A percentile compares a stretch with the other conserved stretches of the same genome.
Conservation (phyloP, 1,139 yeast genomes). For the Yamadazyma trypodendri region DNA sequence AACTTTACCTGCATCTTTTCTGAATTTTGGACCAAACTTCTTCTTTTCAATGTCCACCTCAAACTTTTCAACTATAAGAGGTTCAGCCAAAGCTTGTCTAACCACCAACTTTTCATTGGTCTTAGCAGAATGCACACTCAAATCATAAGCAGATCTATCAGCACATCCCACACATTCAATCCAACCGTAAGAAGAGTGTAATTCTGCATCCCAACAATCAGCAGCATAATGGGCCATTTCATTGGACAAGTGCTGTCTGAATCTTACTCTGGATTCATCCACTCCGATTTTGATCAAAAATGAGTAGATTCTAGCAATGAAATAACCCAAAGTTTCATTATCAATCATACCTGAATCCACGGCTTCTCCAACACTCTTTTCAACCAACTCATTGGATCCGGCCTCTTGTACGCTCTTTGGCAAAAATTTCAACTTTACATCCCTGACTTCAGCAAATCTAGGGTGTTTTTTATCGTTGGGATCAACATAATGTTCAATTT, state of each 20-base stretch:
- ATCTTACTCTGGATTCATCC: slow-evolving; percentile 77
- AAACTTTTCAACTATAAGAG: slow-evolving; percentile 75
- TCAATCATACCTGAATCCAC: slow-evolving; percentile 86
- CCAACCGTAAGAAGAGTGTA: slow-evolving; percentile 97
- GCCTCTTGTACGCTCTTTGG: slow-evolving; percentile 85
- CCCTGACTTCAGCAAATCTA: slow-evolving; percentile 72
- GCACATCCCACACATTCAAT: slow-evolving; percentile 99
- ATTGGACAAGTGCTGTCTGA: slow-evolving; percentile 97
- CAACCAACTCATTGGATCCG: slow-evolving; percentile 70
- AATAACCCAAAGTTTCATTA: slow-evolving; percentile 95
- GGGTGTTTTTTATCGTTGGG: slow-evolving; percentile 83
- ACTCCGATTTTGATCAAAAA: slow-evolving; percentile 90
- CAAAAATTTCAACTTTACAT: slow-evolving; percentile 71
- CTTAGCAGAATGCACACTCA: slow-evolving; percentile 91
- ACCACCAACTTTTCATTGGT: slow-evolving; percentile 95
- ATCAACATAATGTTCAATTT: slow-evolving; percentile 97
- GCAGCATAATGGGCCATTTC: slow-evolving; percentile 99
- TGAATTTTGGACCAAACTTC: slow-evolving; percentile 95
- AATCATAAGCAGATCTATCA: slow-evolving; percentile 97
- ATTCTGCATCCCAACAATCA: slow-evolving; percentile 99
- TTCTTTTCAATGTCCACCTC: slow-evolving; percentile 89
- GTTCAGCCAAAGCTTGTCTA: slow-evolving; percentile 83
- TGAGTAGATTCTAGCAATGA: slow-evolving; percentile 85
- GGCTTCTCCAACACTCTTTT: slow-evolving; percentile 82
- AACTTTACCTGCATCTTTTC: slow-evolving; percentile 93